Base-by-base conservation (phyloP, 192 early-diverging fungal genomes). In the Linnemannia hyalina region DNA sequence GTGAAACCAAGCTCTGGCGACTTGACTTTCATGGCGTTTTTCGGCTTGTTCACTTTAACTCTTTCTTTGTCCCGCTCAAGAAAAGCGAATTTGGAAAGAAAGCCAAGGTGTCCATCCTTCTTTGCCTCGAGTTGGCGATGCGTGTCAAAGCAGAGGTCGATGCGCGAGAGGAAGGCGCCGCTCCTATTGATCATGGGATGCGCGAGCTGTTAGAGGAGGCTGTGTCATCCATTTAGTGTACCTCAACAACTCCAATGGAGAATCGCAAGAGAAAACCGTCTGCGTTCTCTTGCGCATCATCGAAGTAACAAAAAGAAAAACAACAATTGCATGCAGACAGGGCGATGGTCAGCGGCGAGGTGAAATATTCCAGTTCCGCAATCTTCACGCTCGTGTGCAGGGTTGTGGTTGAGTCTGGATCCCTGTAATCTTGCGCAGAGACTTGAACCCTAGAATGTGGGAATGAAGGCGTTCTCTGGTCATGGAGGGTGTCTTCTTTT, bases 1-100 rank as follows among this genome's bases (percentile, higher is more conserved):
- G 49, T 41, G 75, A 76, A 46, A 68, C 75, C 60, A 76, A 76
- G 60, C 47, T 76, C 42, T 76, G 75, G 75, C 60, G 26, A n/a
- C 60, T 76, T 68, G 75, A 68, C 41, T 63, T 76, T 46, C 23
- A 42, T 68, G 60, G 63, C 23, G 63, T 76, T 46, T 73, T 76
- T 76, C 54, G 74, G n/a, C 74, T 75, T 20, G 3, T 75, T 75
- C 74, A 75, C 52, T 75, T 75, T 57, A 36, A 57, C 52, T 38
- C 74, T 16, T 75, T 75, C 52, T 57, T 75, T 20, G 20, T 60
- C 54, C 74, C 74, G 4, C 23, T 70, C 46, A 73, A 73, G 26
- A 73, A 47, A 73, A 42, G 26, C 18, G 71, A 73, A 6, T 73
- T 73, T 26, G 71, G 71, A 47, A 73, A 26, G 26, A 42, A 26